Evolutionary conservation across 371 early-diverging fungal genomes (phyloP).

Genomic region (Gilbertella persicaria): DNA sequence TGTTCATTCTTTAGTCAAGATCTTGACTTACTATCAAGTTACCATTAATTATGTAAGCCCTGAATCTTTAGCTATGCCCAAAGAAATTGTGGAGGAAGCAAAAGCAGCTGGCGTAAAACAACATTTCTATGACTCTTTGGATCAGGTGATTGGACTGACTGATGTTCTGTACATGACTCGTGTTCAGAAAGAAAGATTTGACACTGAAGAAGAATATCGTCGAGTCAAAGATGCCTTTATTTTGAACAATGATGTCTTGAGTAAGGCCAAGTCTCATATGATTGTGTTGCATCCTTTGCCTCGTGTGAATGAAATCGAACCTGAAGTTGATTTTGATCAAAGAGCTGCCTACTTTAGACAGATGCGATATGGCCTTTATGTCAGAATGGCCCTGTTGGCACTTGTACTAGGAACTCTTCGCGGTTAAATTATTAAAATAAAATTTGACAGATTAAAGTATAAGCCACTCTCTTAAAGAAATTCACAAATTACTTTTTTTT

Average conservation of each 20-base stretch:
- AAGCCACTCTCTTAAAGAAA: background rate
- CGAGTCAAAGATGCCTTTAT: slow-evolving; percentile 77
- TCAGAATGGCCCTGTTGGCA: slow-evolving; percentile 95
- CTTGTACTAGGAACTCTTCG: slow-evolving; percentile 67
- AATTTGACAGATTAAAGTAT: too few relatives aligned
- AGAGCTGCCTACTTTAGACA: slow-evolving; percentile 98
- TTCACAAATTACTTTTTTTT: background rate
- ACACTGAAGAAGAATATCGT: slow-evolving; percentile 77
- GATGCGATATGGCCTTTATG: slow-evolving; percentile 96
- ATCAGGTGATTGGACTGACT: slow-evolving; percentile 78
- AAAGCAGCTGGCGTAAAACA: slow-evolving; percentile 68
- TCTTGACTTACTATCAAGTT: slow-evolving; percentile 90
- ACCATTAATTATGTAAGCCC: slow-evolving; percentile 94
- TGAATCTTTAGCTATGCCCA: slow-evolving; percentile 81
- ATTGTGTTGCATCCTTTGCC: slow-evolving; percentile 98
- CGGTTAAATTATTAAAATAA: too few relatives aligned
- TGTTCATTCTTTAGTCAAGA: slow-evolving; percentile 91
- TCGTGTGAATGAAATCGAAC: slow-evolving; percentile 92
- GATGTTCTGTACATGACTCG: slow-evolving; percentile 98
- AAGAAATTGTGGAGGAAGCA: slow-evolving; percentile 79
- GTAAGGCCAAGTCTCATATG: slow-evolving; percentile 92
- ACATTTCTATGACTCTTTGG: slow-evolving; percentile 71
- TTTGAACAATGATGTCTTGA: slow-evolving; percentile 83
- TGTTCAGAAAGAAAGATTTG: slow-evolving; percentile 95
- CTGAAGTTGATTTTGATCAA: slow-evolving; percentile 96